Percentiles rank a stretch among this genome's conserved stretches.
These are phyloP conservation scores for Dianthus caryophyllus DNA, from an alignment of 148 eudicot species.

Conservation along the genomic window DNA sequence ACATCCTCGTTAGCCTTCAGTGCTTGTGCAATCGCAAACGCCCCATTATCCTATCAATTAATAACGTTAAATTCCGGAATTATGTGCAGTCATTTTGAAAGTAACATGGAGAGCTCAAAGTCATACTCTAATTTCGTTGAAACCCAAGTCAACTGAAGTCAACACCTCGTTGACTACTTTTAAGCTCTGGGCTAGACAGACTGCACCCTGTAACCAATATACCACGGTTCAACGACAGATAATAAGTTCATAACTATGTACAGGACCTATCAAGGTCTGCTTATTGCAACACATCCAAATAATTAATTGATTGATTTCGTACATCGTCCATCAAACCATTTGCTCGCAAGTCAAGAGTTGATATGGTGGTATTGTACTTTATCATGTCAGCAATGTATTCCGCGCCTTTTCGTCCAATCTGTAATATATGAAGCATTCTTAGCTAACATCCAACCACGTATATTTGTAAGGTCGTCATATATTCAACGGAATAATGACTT, in stretches of 20 bases:
- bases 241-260: not conserved
- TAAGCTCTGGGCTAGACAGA: constrained; percentile 77
- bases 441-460: not conserved
- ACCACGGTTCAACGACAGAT: not conserved
- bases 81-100: not conserved
- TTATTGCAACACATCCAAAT: not conserved
- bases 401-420: constrained; percentile 85
- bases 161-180: constrained; percentile 86
- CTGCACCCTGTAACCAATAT: constrained; percentile 58
- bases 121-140: constrained; percentile 85
- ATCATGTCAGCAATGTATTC: constrained; percentile 76
- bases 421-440: constrained; percentile 17
- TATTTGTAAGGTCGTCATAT: not conserved
- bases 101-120: not conserved
- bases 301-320: constrained; percentile 8
- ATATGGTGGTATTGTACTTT: constrained; percentile 75
- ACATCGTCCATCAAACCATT: constrained; percentile 94
- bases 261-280: not conserved
- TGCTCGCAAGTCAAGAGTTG: constrained; percentile 79
- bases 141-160: constrained; percentile 74
- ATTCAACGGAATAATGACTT: constrained; percentile 10
- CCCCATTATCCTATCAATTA: constrained; percentile 70
- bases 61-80: not conserved
- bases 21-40: constrained; percentile 94
- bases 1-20: constrained; percentile 91